phyloP scores from a whole-genome alignment of 2,329 filamentous ascomycete species.

The Neonectria magnoliae region DNA sequence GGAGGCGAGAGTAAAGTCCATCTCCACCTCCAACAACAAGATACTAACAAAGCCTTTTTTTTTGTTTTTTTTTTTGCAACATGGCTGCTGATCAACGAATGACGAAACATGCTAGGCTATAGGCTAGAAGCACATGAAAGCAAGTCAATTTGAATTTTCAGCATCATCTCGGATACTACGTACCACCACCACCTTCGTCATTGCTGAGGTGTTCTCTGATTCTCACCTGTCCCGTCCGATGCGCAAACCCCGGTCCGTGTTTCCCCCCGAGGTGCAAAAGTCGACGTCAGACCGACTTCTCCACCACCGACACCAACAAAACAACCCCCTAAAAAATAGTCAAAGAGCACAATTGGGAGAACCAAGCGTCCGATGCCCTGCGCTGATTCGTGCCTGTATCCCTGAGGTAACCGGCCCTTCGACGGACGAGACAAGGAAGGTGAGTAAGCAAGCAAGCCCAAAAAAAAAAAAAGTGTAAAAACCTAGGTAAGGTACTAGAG shows the following conservation, averaged over 20 bases:
- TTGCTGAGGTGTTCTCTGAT: not conserved
- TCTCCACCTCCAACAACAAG: constrained; percentile 3
- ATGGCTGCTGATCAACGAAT: not conserved
- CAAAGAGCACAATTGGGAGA: constrained; percentile 2
- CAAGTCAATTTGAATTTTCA: not conserved
- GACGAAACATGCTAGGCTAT: not conserved
- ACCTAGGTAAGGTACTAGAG: not conserved
- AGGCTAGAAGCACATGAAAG: not conserved
- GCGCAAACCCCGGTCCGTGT: constrained; percentile 8
- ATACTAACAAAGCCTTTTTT: not conserved
- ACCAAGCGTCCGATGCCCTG: not conserved
- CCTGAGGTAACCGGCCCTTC: not conserved
- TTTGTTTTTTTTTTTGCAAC: not conserved
- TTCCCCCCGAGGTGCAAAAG: constrained; percentile 15
- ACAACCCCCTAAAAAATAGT: not conserved
- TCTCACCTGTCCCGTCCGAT: constrained; percentile 18
- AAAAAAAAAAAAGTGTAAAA: constrained; percentile 3
- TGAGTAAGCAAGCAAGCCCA: not conserved
- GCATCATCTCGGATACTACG: constrained; percentile 13
- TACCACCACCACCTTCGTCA: constrained; percentile 16
- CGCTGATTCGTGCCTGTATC: constrained; percentile 10
- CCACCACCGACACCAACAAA: constrained; percentile 16
- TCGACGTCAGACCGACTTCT: constrained; percentile 23
- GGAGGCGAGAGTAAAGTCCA: not conserved
- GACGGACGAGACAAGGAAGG: not conserved